Evolutionary conservation across 2,329 filamentous ascomycete species (phyloP).

Genomic region (Lachnellula hyalina): DNA sequence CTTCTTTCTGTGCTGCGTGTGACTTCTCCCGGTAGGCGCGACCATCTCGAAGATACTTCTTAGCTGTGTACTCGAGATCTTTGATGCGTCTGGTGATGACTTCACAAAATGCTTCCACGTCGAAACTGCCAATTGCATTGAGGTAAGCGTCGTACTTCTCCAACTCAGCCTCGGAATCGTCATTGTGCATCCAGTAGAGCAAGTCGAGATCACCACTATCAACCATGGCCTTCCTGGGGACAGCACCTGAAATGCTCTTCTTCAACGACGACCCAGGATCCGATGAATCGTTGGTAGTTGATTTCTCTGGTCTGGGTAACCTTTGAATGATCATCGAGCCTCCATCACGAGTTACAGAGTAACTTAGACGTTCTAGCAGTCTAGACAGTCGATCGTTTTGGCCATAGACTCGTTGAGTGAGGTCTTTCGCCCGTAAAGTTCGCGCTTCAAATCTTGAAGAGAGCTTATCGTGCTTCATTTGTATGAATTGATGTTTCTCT

Average conservation of each 20-base stretch:
- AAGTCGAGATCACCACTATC: conserved; percentile 65
- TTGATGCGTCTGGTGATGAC: conserved; percentile 84
- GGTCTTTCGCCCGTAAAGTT: conserved; percentile 68
- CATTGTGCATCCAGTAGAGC: conserved; percentile 75
- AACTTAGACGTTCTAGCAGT: conserved; percentile 82
- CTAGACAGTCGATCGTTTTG: conserved; percentile 80
- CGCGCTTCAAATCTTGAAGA: conserved; percentile 61
- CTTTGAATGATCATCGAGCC: conserved; percentile 72
- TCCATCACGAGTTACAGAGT: conserved; percentile 70
- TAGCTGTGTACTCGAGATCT: conserved; percentile 86
- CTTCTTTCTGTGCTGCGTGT: conserved; percentile 73
- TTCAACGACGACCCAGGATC: conserved; percentile 50
- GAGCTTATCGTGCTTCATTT: conserved; percentile 46
- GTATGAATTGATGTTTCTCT: conserved; percentile 54
- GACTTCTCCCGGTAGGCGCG: conserved; percentile 83
- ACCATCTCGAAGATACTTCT: conserved; percentile 88
- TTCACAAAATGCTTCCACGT: conserved; percentile 78
- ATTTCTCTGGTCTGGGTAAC: conserved; percentile 54
- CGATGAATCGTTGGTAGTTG: conserved; percentile 54
- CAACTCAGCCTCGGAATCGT: conserved; percentile 60
- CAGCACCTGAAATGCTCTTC: conserved; percentile 44
- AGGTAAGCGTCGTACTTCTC: conserved; percentile 72
- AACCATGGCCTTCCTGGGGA: conserved; percentile 49
- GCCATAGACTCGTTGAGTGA: conserved; percentile 76
- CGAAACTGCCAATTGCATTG: conserved; percentile 68